Base-by-base conservation (phyloP, 139 green algal species). In the Volvox africanus region DNA sequence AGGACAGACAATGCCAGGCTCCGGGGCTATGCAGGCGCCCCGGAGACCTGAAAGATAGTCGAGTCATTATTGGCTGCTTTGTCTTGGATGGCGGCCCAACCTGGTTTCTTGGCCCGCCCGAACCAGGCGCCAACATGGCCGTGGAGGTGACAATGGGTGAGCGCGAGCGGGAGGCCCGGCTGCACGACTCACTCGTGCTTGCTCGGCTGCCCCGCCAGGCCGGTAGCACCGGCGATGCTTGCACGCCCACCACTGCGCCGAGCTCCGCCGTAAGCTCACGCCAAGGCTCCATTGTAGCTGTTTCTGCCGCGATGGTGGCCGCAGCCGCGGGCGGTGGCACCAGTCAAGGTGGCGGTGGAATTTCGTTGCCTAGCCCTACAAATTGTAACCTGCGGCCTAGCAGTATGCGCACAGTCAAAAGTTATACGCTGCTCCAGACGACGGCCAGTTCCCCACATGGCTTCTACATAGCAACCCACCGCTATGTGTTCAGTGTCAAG, bases 91-190 rank as follows among this genome's bases (percentile, higher is more conserved):
- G 44, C 44, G 44, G 44, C 44, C 44, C 44, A 55, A 55, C 44
- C 44, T 55, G 44, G 44, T 55, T 55, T 55, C 44, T 55, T 9
- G 44, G 44, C 44, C 44, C 44, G 44, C 44, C 44, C 44, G 44
- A 55, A 55, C 44, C 87, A 93, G 91, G 91, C 21, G 82, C 82
- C 87, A 93, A 93, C 91, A 93, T 93, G 91, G 82, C 91, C 0
- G 67, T 93, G 82, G 87, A 93, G 80, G 91, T 93, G 81, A 26
- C 89, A 24, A 28, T 55, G 17, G 80, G 91, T 24, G 67, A 89
- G 21, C 32, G 61, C 16, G 88, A 92, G 87, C 81, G 88, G 2
- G 82, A 93, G 30, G 82, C 91, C 37, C 81, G 91, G 0, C 65
- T 75, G 30, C 84, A 92, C 67, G 86, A 93, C 82, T 92, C 87